These are phyloP conservation scores for Ustilago esculenta DNA, from an alignment of 1,284 basidiomycete genomes.

Conservation along the genomic window DNA sequence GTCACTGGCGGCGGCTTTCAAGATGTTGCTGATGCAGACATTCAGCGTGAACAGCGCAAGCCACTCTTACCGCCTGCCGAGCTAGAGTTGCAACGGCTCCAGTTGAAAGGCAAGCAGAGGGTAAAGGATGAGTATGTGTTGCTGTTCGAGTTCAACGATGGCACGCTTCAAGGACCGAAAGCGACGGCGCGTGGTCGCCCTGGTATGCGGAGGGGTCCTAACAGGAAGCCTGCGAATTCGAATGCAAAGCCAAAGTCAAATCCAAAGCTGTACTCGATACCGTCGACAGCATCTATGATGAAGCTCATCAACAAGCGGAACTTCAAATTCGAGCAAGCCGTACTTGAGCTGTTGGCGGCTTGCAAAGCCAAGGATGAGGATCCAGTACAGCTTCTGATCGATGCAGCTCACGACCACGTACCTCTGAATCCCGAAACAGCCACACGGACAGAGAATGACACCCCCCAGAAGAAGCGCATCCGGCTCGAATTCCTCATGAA, in stretches of 20 bases:
- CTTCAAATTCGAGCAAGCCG: slow-evolving; percentile 62
- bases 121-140: slow-evolving; percentile 62
- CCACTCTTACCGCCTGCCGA: slow-evolving; percentile 35
- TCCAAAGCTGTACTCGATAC: slow-evolving; percentile 42
- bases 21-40: slow-evolving; percentile 35
- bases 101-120: slow-evolving; percentile 47
- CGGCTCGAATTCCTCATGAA: slow-evolving; percentile 56
- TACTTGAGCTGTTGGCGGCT: slow-evolving; percentile 59
- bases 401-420: slow-evolving; percentile 60
- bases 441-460: slow-evolving; percentile 33
- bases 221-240: slow-evolving; percentile 15
- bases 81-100: slow-evolving; percentile 32
- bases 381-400: slow-evolving; percentile 56
- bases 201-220: slow-evolving; percentile 45
- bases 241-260: slow-evolving; percentile 22
- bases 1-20: slow-evolving; percentile 44
- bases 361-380: slow-evolving; percentile 59
- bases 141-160: slow-evolving; percentile 69
- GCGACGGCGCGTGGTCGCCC: slow-evolving; percentile 64
- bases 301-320: slow-evolving; percentile 64
- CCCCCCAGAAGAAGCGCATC: slow-evolving; percentile 58
- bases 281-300: slow-evolving; percentile 55
- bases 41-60: slow-evolving; percentile 13
- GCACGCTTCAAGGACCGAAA: slow-evolving; percentile 67
- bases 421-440: slow-evolving; percentile 57